Conservation (phyloP, 2,329 filamentous ascomycete genomes). For the Immersiporthe knoxdaviesiana region DNA sequence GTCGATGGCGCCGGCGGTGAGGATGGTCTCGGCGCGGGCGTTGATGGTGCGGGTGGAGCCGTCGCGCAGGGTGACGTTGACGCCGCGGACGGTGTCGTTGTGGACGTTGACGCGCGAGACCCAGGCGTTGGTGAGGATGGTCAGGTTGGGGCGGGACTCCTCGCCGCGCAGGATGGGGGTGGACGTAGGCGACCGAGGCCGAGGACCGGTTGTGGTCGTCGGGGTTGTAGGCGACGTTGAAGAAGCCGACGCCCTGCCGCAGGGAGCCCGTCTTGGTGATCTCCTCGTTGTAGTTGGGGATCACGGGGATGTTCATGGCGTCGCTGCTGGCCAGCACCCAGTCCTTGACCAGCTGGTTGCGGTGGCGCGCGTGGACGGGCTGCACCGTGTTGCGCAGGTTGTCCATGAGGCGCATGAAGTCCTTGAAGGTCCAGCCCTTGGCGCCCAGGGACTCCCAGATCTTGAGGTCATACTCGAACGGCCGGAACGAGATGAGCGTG, state of each 20-base stretch:
- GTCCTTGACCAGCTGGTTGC: constrained; percentile 89
- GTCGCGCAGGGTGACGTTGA: constrained; percentile 65
- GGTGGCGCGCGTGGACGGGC: constrained; percentile 81
- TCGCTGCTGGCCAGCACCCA: constrained; percentile 82
- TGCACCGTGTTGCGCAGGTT: constrained; percentile 89
- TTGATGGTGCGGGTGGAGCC: constrained; percentile 59
- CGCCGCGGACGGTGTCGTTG: constrained; percentile 71
- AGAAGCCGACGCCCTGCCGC: constrained; percentile 81
- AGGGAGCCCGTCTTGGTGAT: constrained; percentile 75
- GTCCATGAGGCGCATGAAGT: constrained; percentile 79
- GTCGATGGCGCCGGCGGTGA: constrained; percentile 80
- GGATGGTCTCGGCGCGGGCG: constrained; percentile 75
- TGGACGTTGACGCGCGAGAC: constrained; percentile 79
- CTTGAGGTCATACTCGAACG: constrained; percentile 85
- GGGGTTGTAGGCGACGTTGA: constrained; percentile 89
- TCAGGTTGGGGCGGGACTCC: constrained; percentile 82
- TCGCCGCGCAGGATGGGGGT: constrained; percentile 84
- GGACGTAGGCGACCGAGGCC: constrained; percentile 89
- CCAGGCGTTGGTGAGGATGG: constrained; percentile 85
- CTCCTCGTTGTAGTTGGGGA: constrained; percentile 84
- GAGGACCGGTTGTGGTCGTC: constrained; percentile 83
- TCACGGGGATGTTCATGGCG: constrained; percentile 78
- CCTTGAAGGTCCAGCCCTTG: constrained; percentile 84
- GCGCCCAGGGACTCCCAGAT: constrained; percentile 83
- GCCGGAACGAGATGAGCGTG: constrained; percentile 89